Evolutionary conservation across 805 yeast species (phyloP).

Genomic region (Millerago galiae): DNA sequence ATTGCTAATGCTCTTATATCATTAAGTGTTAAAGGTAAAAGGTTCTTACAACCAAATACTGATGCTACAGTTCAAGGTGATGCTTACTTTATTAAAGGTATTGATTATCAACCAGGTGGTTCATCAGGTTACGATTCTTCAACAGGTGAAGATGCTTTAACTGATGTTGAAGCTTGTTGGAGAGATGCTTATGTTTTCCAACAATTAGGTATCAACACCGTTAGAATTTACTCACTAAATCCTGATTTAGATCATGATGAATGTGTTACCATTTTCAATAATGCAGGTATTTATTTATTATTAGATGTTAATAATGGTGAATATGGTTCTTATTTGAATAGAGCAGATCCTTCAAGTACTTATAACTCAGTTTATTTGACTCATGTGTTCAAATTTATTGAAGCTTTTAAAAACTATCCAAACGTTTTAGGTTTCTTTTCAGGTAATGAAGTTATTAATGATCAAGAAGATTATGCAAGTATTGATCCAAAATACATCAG

Average conservation of each 20-base stretch:
- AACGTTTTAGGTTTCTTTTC: constrained; percentile 84
- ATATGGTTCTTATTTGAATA: constrained; percentile 57
- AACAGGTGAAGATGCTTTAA: constrained; percentile 53
- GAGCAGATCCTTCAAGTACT: constrained; percentile 63
- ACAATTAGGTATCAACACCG: constrained; percentile 77
- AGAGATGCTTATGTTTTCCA: constrained; percentile 78
- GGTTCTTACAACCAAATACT: constrained; percentile 52
- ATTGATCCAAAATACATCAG: constrained; percentile 74
- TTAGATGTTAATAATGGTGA: constrained; percentile 80
- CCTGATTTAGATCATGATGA: constrained; percentile 85
- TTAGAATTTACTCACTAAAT: constrained; percentile 76
- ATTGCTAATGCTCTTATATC: constrained; percentile 45
- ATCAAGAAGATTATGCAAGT: constrained; percentile 50
- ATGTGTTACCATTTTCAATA: constrained; percentile 84
- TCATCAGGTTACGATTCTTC: constrained; percentile 45
- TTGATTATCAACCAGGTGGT: constrained; percentile 94
- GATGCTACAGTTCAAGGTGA: constrained; percentile 40
- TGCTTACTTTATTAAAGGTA: constrained; percentile 76
- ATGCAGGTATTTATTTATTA: constrained; percentile 86
- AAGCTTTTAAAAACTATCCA: constrained; percentile 77
- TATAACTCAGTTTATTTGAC: constrained; percentile 66
- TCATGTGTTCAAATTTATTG: constrained; percentile 79
- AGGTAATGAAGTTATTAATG: constrained; percentile 90
- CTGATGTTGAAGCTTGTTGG: constrained; percentile 62
- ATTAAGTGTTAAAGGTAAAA: constrained; percentile 44